A percentile compares a stretch with the other conserved stretches of the same genome.
phyloP scores from a whole-genome alignment of 1,139 yeast genomes.

The Arxiozyma bovina region DNA sequence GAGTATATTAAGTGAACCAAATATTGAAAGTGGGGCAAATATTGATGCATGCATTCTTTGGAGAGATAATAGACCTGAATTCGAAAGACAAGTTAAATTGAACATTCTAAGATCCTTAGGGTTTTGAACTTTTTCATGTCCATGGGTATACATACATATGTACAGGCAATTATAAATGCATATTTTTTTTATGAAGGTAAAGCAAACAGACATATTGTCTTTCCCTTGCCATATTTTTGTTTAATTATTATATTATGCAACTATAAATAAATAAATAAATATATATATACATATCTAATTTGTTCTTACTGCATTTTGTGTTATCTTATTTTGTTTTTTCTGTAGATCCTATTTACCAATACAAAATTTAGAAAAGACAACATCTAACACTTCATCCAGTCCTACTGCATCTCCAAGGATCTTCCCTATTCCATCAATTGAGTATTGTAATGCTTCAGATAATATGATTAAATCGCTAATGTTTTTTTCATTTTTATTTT shows the following conservation, averaged over 20 bases:
- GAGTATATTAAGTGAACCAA: conserved; percentile 96
- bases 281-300: neutral
- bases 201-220: too few relatives aligned
- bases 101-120: conserved; percentile 28
- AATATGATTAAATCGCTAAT: conserved; percentile 65
- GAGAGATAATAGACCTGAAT: conserved; percentile 72
- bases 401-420: conserved; percentile 88
- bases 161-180: neutral
- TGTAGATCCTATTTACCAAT: conserved; percentile 61
- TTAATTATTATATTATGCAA: neutral
- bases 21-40: conserved; percentile 93
- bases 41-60: conserved; percentile 93
- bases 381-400: conserved; percentile 83
- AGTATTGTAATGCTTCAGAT: conserved; percentile 61
- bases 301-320: neutral
- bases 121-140: conserved; percentile 11
- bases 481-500: conserved; percentile 39
- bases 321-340: too few relatives aligned
- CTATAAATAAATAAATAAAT: neutral
- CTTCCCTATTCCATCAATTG: conserved; percentile 83
- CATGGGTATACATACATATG: too few relatives aligned
- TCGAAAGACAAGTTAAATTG: conserved; percentile 48
- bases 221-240: neutral
- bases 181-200: neutral
- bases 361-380: conserved; percentile 85